A percentile compares a stretch with the other conserved stretches of the same genome.
These are phyloP conservation scores for Diplodia mutila DNA, from an alignment of 2,329 filamentous ascomycete genomes.

Conservation along the genomic window DNA sequence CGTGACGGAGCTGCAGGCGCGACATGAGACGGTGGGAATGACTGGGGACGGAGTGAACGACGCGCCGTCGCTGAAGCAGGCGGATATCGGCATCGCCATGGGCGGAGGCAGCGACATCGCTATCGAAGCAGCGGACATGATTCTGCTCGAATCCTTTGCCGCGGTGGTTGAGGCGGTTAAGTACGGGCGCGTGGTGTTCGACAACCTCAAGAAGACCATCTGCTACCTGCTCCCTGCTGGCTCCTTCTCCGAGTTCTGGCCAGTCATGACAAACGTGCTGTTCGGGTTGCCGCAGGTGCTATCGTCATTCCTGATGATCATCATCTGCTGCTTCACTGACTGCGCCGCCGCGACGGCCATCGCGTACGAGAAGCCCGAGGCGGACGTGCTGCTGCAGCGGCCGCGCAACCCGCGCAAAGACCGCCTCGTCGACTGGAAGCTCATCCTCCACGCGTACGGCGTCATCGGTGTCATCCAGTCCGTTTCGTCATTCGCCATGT, in stretches of 20 bases:
- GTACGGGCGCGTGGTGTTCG: slow-evolving; percentile 76
- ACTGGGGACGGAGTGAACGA: slow-evolving; percentile 56
- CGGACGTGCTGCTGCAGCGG: slow-evolving; percentile 70
- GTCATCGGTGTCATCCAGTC: slow-evolving; percentile 63
- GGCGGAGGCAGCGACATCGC: slow-evolving; percentile 63
- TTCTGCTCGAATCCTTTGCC: slow-evolving; percentile 69
- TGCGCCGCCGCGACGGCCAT: slow-evolving; percentile 73
- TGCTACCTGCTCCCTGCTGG: slow-evolving; percentile 75
- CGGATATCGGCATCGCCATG: slow-evolving; percentile 64
- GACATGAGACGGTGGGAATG: slow-evolving; percentile 60
- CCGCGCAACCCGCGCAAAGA: slow-evolving; percentile 72
- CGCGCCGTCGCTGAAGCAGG: slow-evolving; percentile 59
- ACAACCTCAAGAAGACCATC: slow-evolving; percentile 77
- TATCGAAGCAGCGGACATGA: slow-evolving; percentile 66
- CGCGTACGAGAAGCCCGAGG: slow-evolving; percentile 76
- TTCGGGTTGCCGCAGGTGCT: slow-evolving; percentile 76
- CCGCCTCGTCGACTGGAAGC: slow-evolving; percentile 71
- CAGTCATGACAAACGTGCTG: slow-evolving; percentile 71
- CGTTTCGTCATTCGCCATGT: slow-evolving; percentile 49
- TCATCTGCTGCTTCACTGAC: slow-evolving; percentile 71
- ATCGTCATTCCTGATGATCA: slow-evolving; percentile 71
- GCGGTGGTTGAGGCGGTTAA: slow-evolving; percentile 73
- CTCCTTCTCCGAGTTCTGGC: slow-evolving; percentile 74
- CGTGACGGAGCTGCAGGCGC: slow-evolving; percentile 71
- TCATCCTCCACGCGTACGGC: slow-evolving; percentile 74